These are phyloP conservation scores for Phytophthora citrophthora DNA, from an alignment of 352 stramenopile species.

Conservation along the genomic window DNA sequence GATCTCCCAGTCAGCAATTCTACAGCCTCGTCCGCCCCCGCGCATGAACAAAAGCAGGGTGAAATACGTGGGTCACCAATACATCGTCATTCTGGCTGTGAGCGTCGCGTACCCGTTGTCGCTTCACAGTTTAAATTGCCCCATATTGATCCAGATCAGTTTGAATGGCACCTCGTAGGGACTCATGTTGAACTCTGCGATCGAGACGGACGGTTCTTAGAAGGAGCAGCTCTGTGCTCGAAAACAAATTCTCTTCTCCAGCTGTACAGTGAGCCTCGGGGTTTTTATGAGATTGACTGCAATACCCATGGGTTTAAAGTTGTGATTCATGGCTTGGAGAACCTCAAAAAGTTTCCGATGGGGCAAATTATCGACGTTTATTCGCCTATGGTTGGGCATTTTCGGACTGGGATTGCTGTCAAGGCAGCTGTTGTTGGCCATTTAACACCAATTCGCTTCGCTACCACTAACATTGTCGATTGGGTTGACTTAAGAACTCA, in stretches of 20 bases:
- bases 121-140: constrained; percentile 9
- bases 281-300: constrained; percentile 19
- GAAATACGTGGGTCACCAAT: neutral
- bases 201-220: constrained; percentile 35
- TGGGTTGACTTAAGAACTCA: constrained; percentile 64
- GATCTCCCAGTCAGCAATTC: neutral
- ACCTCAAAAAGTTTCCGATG: constrained; percentile 51
- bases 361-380: constrained; percentile 62
- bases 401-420: constrained; percentile 43
- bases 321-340: constrained; percentile 55
- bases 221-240: constrained; percentile 59
- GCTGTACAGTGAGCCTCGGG: constrained; percentile 56
- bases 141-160: constrained; percentile 21
- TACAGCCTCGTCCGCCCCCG: neutral
- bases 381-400: constrained; percentile 53
- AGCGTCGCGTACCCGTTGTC: neutral
- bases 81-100: neutral
- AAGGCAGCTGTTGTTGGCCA: constrained; percentile 48
- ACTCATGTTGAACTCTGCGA: constrained; percentile 56
- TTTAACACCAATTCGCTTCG: constrained; percentile 49
- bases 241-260: constrained; percentile 48
- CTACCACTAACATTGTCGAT: constrained; percentile 32
- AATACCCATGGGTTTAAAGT: constrained; percentile 55
- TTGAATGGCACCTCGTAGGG: constrained; percentile 55
- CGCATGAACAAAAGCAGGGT: neutral